These are phyloP conservation scores for Gossypium sturtianum DNA, from an alignment of 345 rosid genomes.

Conservation along the genomic window DNA sequence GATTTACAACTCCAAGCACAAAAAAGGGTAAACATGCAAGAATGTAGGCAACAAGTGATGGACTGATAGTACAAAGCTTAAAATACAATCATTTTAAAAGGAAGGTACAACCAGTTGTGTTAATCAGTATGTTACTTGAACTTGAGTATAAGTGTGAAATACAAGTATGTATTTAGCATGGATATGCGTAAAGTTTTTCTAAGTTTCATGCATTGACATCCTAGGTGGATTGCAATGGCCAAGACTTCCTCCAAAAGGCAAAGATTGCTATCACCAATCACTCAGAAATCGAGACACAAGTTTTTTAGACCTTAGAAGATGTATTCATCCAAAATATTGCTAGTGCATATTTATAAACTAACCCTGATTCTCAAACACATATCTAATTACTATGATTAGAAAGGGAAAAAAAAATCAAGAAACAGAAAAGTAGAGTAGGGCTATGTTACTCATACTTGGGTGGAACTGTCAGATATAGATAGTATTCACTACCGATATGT, in stretches of 20 bases:
- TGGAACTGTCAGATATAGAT: background rate
- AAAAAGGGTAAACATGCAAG: too few species aligned
- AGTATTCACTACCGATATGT: background rate
- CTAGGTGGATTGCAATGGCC: background rate
- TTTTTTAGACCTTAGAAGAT: background rate
- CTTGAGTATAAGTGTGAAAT: background rate
- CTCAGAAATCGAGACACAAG: background rate
- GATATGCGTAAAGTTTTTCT: background rate
- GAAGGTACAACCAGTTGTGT: background rate
- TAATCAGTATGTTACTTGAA: background rate
- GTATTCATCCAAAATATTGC: background rate
- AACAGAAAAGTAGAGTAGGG: background rate
- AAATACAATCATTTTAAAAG: background rate
- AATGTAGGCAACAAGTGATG: too few species aligned
- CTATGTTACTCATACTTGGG: background rate
- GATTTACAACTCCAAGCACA: too few species aligned
- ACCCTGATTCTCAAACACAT: background rate
- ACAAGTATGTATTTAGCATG: background rate
- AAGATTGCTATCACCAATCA: background rate
- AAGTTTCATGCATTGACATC: background rate
- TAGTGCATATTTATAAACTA: background rate
- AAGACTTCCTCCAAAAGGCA: background rate
- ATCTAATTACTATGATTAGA: background rate
- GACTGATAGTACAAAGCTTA: too few species aligned
- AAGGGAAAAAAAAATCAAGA: background rate